Evolutionary conservation across 495 filamentous ascomycete species (phyloP).

Genomic region (Jackrogersella minutella): DNA sequence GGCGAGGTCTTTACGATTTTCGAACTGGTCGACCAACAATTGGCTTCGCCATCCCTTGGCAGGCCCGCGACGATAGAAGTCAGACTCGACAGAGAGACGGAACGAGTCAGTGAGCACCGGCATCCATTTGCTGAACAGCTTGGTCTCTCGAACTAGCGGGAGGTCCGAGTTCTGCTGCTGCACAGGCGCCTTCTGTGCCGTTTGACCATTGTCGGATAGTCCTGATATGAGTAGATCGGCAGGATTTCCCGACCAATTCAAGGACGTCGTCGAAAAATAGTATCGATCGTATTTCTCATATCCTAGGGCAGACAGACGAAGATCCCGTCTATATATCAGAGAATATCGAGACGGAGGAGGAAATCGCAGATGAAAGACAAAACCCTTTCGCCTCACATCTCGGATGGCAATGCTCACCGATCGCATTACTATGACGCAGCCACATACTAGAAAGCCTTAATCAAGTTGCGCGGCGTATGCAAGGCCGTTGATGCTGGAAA

Average conservation of each 20-base stretch:
- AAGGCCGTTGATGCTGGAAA: neutral
- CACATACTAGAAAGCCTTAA: slow-evolving; percentile 26
- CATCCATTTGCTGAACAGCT: slow-evolving; percentile 36
- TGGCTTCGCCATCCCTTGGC: slow-evolving; percentile 43
- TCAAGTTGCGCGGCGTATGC: neutral
- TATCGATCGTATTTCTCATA: neutral
- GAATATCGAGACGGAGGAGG: slow-evolving; percentile 1
- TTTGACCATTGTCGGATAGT: neutral
- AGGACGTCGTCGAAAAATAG: slow-evolving; percentile 16
- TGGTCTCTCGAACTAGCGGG: slow-evolving; percentile 30
- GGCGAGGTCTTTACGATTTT: slow-evolving; percentile 58
- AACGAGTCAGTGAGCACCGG: slow-evolving; percentile 37
- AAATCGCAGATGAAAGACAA: slow-evolving; percentile 27
- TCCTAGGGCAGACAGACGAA: neutral
- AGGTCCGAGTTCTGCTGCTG: slow-evolving; percentile 1
- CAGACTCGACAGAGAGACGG: slow-evolving; percentile 56
- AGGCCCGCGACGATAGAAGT: slow-evolving; percentile 50
- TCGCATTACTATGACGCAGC: slow-evolving; percentile 43
- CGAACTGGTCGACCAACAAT: slow-evolving; percentile 63
- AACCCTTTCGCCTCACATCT: slow-evolving; percentile 41
- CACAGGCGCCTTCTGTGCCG: neutral
- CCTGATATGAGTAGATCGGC: slow-evolving; percentile 6
- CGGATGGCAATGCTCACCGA: slow-evolving; percentile 36
- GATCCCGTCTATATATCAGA: neutral
- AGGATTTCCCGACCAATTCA: neutral